phyloP scores from a whole-genome alignment of 2,329 filamentous ascomycete genomes.

The Colletotrichum sp. region DNA sequence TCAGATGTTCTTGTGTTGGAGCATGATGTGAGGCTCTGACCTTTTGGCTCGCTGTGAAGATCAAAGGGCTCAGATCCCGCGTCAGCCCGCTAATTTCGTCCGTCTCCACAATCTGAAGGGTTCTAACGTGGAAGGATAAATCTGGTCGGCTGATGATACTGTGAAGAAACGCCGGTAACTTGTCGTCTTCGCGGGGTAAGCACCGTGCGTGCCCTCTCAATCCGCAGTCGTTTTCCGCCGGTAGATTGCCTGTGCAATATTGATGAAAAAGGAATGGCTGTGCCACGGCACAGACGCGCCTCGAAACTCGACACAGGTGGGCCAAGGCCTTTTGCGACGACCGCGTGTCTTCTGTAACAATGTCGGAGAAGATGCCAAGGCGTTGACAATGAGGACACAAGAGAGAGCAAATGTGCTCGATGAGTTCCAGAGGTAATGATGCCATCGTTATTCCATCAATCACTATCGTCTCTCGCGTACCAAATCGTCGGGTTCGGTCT shows the following conservation, averaged over 20 bases:
- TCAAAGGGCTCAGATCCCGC: not conserved
- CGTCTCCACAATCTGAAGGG: not conserved
- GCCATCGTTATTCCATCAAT: not conserved
- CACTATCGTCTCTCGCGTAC: not conserved
- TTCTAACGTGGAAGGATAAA: not conserved
- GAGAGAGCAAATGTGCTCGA: slow-evolving; percentile 1
- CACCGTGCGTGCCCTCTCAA: not conserved
- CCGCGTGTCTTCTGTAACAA: not conserved
- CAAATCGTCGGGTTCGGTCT: not conserved
- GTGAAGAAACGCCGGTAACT: not conserved
- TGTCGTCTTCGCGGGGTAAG: not conserved
- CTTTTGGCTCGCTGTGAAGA: not conserved
- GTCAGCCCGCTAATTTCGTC: not conserved
- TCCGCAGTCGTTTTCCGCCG: not conserved
- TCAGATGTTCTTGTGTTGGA: not conserved
- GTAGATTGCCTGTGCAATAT: not conserved
- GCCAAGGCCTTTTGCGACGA: not conserved
- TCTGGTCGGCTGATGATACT: not conserved
- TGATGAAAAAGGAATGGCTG: slow-evolving; percentile 13
- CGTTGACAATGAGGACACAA: slow-evolving; percentile 2
- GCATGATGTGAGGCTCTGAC: not conserved
- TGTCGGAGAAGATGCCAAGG: not conserved
- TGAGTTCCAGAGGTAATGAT: slow-evolving; percentile 5
- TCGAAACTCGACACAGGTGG: not conserved
- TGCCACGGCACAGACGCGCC: not conserved